Conservation (phyloP, 148 eudicot genomes). For the Cornus kousa region DNA sequence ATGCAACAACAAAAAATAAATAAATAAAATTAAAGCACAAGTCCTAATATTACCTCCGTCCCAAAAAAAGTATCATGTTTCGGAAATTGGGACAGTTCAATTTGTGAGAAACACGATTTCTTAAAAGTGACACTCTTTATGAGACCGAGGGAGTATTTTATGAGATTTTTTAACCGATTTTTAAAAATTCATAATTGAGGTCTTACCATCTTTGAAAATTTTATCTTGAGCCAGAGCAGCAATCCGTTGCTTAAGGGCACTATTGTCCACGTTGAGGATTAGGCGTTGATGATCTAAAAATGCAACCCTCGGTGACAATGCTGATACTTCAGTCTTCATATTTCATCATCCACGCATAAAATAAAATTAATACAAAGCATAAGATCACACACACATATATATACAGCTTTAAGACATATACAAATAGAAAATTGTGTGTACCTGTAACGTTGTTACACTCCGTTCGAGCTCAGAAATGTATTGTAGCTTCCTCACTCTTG, state of each 20-base stretch:
- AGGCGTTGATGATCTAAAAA: slow-evolving; percentile 77
- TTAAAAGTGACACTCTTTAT: no score
- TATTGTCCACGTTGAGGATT: slow-evolving; percentile 69
- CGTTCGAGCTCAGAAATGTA: slow-evolving; percentile 96
- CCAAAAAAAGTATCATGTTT: no score
- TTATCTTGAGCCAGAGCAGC: slow-evolving; percentile 88
- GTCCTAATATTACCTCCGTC: no score
- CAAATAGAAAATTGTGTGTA: slow-evolving; percentile 8
- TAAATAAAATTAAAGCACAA: no score
- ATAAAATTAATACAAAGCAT: neutral
- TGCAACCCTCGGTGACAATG: slow-evolving; percentile 79
- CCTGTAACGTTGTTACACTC: slow-evolving; percentile 86
- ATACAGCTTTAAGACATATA: neutral
- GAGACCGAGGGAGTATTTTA: no score
- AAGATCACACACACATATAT: neutral
- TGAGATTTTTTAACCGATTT: no score
- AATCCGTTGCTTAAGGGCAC: slow-evolving; percentile 74
- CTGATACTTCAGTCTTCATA: slow-evolving; percentile 71
- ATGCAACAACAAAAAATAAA: no score
- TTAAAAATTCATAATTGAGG: neutral
- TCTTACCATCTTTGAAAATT: slow-evolving; percentile 76
- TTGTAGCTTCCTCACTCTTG: slow-evolving; percentile 90
- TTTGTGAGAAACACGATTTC: no score
- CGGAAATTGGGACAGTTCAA: no score
- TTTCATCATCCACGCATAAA: neutral